Percentiles rank a stretch among this genome's conserved stretches.
Conservation (phyloP, 192 early-diverging fungal genomes). For the Linnemannia elongata region DNA sequence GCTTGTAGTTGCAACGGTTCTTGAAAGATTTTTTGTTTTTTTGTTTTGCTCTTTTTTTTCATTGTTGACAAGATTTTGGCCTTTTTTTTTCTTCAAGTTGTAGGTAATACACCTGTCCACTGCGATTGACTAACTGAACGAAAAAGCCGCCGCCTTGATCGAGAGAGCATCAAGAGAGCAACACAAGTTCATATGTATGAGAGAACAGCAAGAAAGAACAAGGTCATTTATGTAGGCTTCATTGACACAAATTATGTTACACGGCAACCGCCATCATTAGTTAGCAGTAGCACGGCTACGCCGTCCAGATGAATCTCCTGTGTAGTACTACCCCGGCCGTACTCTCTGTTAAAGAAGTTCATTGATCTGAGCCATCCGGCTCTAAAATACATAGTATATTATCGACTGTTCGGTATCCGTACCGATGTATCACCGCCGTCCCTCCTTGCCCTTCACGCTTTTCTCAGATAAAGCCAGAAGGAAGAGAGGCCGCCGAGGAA, state of each 20-base stretch:
- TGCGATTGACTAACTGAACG: constrained; percentile 3
- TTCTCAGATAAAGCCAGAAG: neutral
- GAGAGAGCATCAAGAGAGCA: neutral
- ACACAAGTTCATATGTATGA: neutral
- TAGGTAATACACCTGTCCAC: neutral
- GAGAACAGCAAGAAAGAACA: neutral
- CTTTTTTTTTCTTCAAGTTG: neutral
- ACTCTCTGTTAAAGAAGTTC: neutral
- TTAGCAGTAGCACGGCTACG: too few relatives aligned
- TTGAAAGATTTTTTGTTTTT: neutral
- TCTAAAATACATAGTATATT: neutral
- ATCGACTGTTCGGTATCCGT: neutral
- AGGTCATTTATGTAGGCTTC: neutral
- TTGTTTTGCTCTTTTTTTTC: neutral
- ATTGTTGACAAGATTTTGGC: neutral
- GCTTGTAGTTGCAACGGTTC: neutral
- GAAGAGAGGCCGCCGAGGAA: neutral
- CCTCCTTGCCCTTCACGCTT: neutral
- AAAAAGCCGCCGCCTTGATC: neutral
- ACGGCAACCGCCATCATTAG: too few relatives aligned
- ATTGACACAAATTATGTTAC: neutral
- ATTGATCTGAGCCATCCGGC: constrained; percentile 4
- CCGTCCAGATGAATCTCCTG: too few relatives aligned
- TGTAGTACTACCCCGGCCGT: neutral
- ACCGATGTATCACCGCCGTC: neutral